A percentile compares a stretch with the other conserved stretches of the same genome.
Conservation (phyloP, 164 flowering plant genomes). For the Macadamia integrifolia region DNA sequence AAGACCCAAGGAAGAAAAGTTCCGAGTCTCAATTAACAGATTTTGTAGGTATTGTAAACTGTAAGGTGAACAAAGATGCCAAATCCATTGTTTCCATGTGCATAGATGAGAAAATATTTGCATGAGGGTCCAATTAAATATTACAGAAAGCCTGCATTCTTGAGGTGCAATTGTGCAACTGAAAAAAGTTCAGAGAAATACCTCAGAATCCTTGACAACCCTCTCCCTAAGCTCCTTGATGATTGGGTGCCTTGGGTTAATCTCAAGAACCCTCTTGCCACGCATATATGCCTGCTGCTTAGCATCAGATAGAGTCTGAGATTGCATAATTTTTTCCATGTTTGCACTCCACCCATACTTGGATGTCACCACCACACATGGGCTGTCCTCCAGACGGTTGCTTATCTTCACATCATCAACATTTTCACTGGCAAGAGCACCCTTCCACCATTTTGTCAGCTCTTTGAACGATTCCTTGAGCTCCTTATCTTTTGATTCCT, state of each 20-base stretch:
- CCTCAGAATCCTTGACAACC: slow-evolving; percentile 76
- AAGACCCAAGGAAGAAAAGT: too few relatives aligned
- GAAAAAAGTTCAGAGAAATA: slow-evolving; percentile 15
- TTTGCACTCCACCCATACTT: slow-evolving; percentile 98
- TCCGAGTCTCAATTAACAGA: too few relatives aligned
- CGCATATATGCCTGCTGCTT: slow-evolving; percentile 93
- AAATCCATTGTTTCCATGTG: too few relatives aligned
- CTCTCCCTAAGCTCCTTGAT: slow-evolving; percentile 86
- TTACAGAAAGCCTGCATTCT: too few relatives aligned
- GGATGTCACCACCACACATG: slow-evolving; percentile 96
- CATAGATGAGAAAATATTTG: too few relatives aligned
- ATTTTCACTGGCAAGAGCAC: slow-evolving; percentile 63
- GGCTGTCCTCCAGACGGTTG: slow-evolving; percentile 78
- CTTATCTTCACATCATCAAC: slow-evolving; percentile 90
- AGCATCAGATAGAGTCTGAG: slow-evolving; percentile 93
- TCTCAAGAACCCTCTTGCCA: slow-evolving; percentile 95
- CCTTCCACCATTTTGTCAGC: slow-evolving; percentile 95
- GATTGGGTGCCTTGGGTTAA: slow-evolving; percentile 94
- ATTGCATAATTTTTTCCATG: slow-evolving; percentile 96
- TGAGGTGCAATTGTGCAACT: background rate
- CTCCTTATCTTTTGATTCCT: slow-evolving; percentile 78
- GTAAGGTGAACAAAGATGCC: too few relatives aligned
- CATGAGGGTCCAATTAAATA: too few relatives aligned
- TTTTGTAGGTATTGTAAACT: too few relatives aligned
- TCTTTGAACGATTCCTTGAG: slow-evolving; percentile 93